Conservation (phyloP, 2,329 filamentous ascomycete genomes). For the Allantophomopsis cytisporea region DNA sequence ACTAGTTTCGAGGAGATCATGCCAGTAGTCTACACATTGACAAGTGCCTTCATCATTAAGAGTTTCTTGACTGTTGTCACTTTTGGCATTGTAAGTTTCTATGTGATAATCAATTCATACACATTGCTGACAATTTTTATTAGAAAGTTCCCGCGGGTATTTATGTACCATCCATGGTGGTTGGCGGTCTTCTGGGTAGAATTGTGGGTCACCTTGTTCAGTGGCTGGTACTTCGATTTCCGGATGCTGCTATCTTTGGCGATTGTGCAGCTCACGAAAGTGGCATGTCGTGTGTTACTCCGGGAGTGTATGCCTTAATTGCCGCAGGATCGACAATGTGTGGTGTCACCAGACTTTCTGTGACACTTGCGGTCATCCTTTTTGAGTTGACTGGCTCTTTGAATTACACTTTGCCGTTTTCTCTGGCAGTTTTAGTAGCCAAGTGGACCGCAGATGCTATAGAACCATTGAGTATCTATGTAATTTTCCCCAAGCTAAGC, state of each 20-base stretch:
- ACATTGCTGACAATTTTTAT: background rate
- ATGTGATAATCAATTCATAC: background rate
- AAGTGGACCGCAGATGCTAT: conserved; percentile 97
- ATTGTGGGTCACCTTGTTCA: conserved; percentile 79
- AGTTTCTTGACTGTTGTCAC: conserved; percentile 78
- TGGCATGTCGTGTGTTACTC: conserved; percentile 77
- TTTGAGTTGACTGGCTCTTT: conserved; percentile 93
- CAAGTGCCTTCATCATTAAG: conserved; percentile 78
- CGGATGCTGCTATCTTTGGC: conserved; percentile 59
- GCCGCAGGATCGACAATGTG: conserved; percentile 97
- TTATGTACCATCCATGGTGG: conserved; percentile 97
- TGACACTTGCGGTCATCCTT: conserved; percentile 87
- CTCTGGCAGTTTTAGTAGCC: conserved; percentile 79
- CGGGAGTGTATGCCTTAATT: conserved; percentile 91
- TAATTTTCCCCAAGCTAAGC: conserved; percentile 23
- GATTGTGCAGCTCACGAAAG: conserved; percentile 53
- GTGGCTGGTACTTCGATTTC: conserved; percentile 62
- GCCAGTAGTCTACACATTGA: conserved; percentile 55
- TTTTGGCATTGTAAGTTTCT: conserved; percentile 61
- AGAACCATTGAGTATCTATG: conserved; percentile 87
- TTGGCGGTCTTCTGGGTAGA: conserved; percentile 82
- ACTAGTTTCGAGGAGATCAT: conserved; percentile 62
- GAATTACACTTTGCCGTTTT: conserved; percentile 92
- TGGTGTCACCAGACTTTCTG: conserved; percentile 83
- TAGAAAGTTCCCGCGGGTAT: conserved; percentile 90